phyloP scores from a whole-genome alignment of 2,329 filamentous ascomycete genomes.

The Gliomastix tumulicola region DNA sequence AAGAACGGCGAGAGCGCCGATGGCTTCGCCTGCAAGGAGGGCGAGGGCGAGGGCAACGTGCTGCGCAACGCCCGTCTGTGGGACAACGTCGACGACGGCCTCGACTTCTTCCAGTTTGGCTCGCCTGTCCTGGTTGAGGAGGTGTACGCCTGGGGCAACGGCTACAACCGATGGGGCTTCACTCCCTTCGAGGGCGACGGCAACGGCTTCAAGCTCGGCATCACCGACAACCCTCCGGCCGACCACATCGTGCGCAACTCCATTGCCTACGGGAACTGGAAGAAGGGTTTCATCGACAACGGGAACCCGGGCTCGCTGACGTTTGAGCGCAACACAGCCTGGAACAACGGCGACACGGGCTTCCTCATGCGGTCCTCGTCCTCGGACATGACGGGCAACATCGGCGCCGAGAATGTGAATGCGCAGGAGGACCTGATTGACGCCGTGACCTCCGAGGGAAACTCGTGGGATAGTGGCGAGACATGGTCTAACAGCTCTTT shows the following conservation, averaged over 20 bases:
- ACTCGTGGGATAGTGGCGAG: conserved; percentile 29
- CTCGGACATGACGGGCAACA: conserved; percentile 26
- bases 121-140: conserved; percentile 32
- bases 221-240: conserved; percentile 26
- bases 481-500: conserved; percentile 31
- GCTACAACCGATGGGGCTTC: conserved; percentile 36
- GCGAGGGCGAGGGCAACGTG: conserved; percentile 34
- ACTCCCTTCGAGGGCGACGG: conserved; percentile 33
- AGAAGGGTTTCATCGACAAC: conserved; percentile 39
- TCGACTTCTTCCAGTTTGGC: conserved; percentile 33
- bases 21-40: conserved; percentile 37
- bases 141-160: conserved; percentile 35
- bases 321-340: conserved; percentile 34
- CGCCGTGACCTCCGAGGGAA: conserved; percentile 20
- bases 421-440: conserved; percentile 14
- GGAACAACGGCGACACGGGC: conserved; percentile 34
- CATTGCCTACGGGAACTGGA: conserved; percentile 32
- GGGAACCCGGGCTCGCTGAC: conserved; percentile 30
- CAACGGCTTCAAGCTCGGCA: conserved; percentile 38
- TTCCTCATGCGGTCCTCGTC: conserved; percentile 28
- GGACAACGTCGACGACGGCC: conserved; percentile 40
- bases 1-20: conserved; percentile 42
- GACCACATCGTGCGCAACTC: conserved; percentile 34
- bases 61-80: conserved; percentile 34
- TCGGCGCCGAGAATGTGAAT: conserved; percentile 27